Conservation (phyloP, 1,139 yeast species). For the Debaryomyces fabryi region DNA sequence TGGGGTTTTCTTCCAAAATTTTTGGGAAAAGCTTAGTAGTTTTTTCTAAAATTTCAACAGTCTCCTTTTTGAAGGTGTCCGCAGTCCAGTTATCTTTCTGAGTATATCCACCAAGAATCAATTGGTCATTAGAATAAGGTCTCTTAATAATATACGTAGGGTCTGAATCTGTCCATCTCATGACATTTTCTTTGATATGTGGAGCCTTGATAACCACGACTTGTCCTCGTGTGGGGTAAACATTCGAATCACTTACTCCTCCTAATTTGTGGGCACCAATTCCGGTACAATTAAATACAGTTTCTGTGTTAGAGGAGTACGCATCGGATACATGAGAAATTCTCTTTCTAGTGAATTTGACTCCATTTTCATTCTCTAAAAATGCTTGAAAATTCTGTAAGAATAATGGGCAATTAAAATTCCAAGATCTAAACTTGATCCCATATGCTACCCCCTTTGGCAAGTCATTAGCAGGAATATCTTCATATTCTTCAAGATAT, state of each 20-base stretch:
- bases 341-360: slow-evolving; percentile 2
- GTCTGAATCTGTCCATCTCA: slow-evolving; percentile 54
- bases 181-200: slow-evolving; percentile 48
- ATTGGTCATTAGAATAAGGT: slow-evolving; percentile 60
- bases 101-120: slow-evolving; percentile 68
- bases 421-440: slow-evolving; percentile 22
- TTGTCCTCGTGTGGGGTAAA: slow-evolving; percentile 71
- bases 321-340: slow-evolving; percentile 41
- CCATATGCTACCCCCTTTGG: slow-evolving; percentile 50
- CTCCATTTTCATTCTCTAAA: slow-evolving; percentile 13
- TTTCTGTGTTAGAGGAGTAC: slow-evolving; percentile 35
- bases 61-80: slow-evolving; percentile 55
- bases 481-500: slow-evolving; percentile 48
- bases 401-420: slow-evolving; percentile 26
- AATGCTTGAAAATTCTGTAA: slow-evolving; percentile 15
- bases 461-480: slow-evolving; percentile 32
- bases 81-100: slow-evolving; percentile 62
- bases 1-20: slow-evolving; percentile 40
- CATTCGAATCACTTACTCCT: slow-evolving; percentile 56
- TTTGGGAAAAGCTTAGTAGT: slow-evolving; percentile 58
- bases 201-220: slow-evolving; percentile 65
- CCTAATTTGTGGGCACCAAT: slow-evolving; percentile 59
- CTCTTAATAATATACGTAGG: slow-evolving; percentile 74
- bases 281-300: slow-evolving; percentile 72
- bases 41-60: slow-evolving; percentile 59